Conservation (phyloP, 129 eudicot genomes). For the Pseudognaphalium luteoalbum region DNA sequence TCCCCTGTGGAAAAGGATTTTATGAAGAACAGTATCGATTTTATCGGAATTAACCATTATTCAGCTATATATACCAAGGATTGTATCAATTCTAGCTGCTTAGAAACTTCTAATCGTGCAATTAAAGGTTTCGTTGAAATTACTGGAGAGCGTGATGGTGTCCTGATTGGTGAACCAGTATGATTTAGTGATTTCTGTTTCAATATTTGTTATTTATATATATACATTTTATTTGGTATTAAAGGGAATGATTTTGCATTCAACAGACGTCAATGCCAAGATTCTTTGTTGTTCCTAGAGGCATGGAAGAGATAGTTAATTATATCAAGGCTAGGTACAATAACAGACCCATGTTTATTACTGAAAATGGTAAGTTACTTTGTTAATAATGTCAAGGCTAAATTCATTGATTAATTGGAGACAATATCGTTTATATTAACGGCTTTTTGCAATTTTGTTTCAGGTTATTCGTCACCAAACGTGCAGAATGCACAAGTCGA, state of each 20-base stretch:
- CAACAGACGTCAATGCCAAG: constrained; percentile 49
- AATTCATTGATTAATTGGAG: constrained; percentile 4
- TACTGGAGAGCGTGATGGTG: constrained; percentile 61
- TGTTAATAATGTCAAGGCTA: not conserved
- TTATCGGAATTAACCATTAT: constrained; percentile 81
- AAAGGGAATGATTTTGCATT: not conserved
- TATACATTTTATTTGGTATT: not conserved
- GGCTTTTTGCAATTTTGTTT: constrained; percentile 2
- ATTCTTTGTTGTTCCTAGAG: constrained; percentile 72
- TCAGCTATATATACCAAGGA: constrained; percentile 68
- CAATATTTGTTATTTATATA: not conserved
- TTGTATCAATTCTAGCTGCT: constrained; percentile 57
- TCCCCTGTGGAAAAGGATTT: constrained; percentile 49
- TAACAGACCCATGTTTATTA: constrained; percentile 66
- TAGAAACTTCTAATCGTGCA: constrained; percentile 44
- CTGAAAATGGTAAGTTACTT: constrained; percentile 73
- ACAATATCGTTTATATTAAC: not conserved
- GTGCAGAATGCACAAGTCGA: constrained; percentile 28
- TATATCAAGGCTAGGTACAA: constrained; percentile 67
- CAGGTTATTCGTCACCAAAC: constrained; percentile 53
- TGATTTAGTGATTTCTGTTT: not conserved
- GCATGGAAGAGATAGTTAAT: constrained; percentile 63
- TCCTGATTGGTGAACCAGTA: constrained; percentile 69
- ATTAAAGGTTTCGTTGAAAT: constrained; percentile 46
- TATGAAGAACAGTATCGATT: constrained; percentile 61